These are phyloP conservation scores for Sclerotinia subarctica DNA, from an alignment of 2,329 filamentous ascomycete genomes.

Conservation along the genomic window DNA sequence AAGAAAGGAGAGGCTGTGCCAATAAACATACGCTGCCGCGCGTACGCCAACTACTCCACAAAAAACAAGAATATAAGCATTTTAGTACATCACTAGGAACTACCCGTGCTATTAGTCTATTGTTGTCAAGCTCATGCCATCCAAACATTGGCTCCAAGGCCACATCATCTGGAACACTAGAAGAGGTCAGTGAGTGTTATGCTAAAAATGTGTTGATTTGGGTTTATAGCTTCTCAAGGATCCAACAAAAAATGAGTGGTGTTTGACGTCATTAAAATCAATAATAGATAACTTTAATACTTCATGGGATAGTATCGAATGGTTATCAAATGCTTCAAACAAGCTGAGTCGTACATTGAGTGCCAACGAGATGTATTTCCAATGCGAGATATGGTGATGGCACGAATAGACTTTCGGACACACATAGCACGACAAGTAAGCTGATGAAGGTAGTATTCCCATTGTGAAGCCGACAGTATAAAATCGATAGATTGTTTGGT, in stretches of 20 bases:
- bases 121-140: slow-evolving; percentile 12
- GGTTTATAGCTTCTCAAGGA: neutral
- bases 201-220: neutral
- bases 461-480: slow-evolving; percentile 4
- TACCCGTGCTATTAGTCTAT: slow-evolving; percentile 5
- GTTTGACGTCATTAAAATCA: slow-evolving; percentile 14
- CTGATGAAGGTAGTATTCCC: slow-evolving; percentile 7
- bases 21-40: slow-evolving; percentile 4
- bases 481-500: slow-evolving; percentile 1
- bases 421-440: neutral
- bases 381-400: neutral
- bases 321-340: neutral
- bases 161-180: slow-evolving; percentile 12
- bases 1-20: slow-evolving; percentile 6
- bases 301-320: neutral
- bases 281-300: neutral
- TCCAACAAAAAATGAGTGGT: neutral
- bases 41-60: slow-evolving; percentile 6
- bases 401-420: neutral
- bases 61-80: slow-evolving; percentile 3
- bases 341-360: neutral
- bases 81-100: neutral
- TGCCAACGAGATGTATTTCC: neutral
- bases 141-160: neutral
- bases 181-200: neutral